Base-by-base conservation (phyloP, 306 rosid species). In the Luffa acutangula region DNA sequence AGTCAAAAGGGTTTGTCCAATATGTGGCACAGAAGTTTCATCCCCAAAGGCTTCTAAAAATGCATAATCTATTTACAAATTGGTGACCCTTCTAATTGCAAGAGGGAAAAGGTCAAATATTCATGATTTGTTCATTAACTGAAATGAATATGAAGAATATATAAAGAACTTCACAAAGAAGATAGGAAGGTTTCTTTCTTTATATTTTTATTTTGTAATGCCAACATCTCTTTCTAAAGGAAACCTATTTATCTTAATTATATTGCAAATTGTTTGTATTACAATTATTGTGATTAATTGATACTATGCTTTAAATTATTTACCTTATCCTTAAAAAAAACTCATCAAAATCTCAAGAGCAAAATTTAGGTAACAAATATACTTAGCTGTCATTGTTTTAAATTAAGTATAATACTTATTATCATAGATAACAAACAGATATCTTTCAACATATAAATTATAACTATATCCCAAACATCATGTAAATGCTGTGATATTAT, bases 1-100 rank as follows among this genome's bases (percentile, higher is more conserved):
- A 70, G 81, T 91, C 69, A 95, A 89, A 82, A 95, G 85, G 81
- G 86, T 85, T 78, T 95, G 98, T 83, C 98, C 98, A 36, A 95
- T 95, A 12, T 95, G 98, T 79, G 76, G 83, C 87, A 85, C 75
- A 66, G 94, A 91, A 87, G 87, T 89, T 81, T 81, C 87, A 58
- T 77, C 86, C 43, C 63, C 34, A 37, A 64, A 63, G 56, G 11
- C 12, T 60, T 48, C 62, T 64, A 31, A 78, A 78, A 78, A 39
- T 36, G 42, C 15, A 36, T 78, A 48, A 49, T 63, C 46, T 63
- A 34, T 15, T 4, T 2, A 63, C 25, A 59, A 12, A 48, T 43
- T 48, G 41, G 65, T 59, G 42, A 15, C n/a, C 20, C 1, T 25
- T 8, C 46, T 17, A 14, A 6, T 73, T 31, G 21, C 34, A 21